A percentile compares a stretch with the other conserved stretches of the same genome.
These are phyloP conservation scores for Viridothelium virens DNA, from an alignment of 495 filamentous ascomycete species.

Conservation along the genomic window DNA sequence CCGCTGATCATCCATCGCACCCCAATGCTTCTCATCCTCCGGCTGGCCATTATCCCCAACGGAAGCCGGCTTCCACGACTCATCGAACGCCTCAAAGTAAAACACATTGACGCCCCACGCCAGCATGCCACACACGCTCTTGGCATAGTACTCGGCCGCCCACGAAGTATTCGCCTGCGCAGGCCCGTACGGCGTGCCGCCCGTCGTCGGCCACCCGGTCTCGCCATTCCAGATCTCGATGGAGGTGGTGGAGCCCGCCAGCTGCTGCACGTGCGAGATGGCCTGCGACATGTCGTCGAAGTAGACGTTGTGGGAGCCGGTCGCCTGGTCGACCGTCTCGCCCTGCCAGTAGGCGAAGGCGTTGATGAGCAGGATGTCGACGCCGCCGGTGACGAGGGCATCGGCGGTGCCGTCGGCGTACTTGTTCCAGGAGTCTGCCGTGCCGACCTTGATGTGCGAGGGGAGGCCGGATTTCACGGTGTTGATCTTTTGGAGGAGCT, in stretches of 20 bases:
- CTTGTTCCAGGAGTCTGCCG: slow-evolving; percentile 79
- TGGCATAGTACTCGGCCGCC: slow-evolving; percentile 56
- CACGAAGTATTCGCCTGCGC: slow-evolving; percentile 56
- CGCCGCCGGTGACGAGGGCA: slow-evolving; percentile 51
- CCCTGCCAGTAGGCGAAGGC: slow-evolving; percentile 86
- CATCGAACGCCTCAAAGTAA: slow-evolving; percentile 78
- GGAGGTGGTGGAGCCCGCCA: slow-evolving; percentile 47
- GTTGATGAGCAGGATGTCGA: slow-evolving; percentile 66
- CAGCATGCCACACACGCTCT: slow-evolving; percentile 62
- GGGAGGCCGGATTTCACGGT: slow-evolving; percentile 49
- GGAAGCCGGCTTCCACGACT: slow-evolving; percentile 69
- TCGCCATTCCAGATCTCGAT: slow-evolving; percentile 71
- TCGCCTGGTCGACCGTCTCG: slow-evolving; percentile 53
- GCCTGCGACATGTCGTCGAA: slow-evolving; percentile 68
- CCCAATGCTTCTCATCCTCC: slow-evolving; percentile 72
- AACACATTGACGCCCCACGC: slow-evolving; percentile 70
- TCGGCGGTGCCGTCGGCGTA: slow-evolving; percentile 66
- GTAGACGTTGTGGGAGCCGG: slow-evolving; percentile 64
- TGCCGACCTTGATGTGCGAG: slow-evolving; percentile 54
- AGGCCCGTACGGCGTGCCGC: slow-evolving; percentile 55
- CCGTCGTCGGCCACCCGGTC: slow-evolving; percentile 58
- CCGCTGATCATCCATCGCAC: slow-evolving; percentile 57
- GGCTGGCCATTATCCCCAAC: slow-evolving; percentile 58
- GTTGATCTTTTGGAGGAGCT: slow-evolving; percentile 57
- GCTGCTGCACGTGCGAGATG: slow-evolving; percentile 56